Evolutionary conservation across 2,329 filamentous ascomycete genomes (phyloP).

Genomic region (Elsinoe perseae): DNA sequence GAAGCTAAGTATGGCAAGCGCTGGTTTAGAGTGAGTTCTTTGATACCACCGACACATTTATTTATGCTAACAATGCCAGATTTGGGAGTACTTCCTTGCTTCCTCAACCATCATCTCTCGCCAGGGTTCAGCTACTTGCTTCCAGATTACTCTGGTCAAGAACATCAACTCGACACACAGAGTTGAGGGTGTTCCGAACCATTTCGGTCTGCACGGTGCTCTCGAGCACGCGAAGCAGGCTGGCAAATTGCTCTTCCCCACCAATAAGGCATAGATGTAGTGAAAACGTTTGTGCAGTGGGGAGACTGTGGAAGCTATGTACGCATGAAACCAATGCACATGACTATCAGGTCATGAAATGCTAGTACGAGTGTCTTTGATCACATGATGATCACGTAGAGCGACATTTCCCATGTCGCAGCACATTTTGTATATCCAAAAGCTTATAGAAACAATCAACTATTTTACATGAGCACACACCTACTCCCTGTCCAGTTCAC

Average conservation of each 20-base stretch:
- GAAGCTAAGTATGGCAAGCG: conserved; percentile 88
- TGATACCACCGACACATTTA: too few relatives aligned
- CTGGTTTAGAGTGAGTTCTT: conserved; percentile 77
- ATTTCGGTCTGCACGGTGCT: conserved; percentile 62
- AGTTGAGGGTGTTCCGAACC: conserved; percentile 61
- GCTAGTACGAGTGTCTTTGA: background rate
- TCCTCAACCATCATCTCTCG: conserved; percentile 77
- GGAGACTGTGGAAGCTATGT: background rate
- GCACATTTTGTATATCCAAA: conserved; percentile 3
- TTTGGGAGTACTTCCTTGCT: conserved; percentile 88
- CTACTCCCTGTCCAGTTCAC: background rate
- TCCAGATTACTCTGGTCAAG: conserved; percentile 79
- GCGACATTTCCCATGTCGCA: background rate
- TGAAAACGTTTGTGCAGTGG: background rate
- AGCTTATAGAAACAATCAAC: conserved; percentile 3
- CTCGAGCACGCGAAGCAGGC: conserved; percentile 43
- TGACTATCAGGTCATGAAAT: background rate
- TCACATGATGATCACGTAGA: background rate
- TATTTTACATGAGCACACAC: background rate
- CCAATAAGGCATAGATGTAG: conserved; percentile 20
- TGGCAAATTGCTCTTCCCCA: conserved; percentile 27
- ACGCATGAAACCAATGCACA: background rate
- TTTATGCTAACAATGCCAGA: conserved; percentile 40
- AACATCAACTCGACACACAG: conserved; percentile 84
- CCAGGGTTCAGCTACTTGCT: conserved; percentile 78